These are phyloP conservation scores for Pichia rugopelliculosa DNA, from an alignment of 805 yeast genomes.

Conservation along the genomic window DNA sequence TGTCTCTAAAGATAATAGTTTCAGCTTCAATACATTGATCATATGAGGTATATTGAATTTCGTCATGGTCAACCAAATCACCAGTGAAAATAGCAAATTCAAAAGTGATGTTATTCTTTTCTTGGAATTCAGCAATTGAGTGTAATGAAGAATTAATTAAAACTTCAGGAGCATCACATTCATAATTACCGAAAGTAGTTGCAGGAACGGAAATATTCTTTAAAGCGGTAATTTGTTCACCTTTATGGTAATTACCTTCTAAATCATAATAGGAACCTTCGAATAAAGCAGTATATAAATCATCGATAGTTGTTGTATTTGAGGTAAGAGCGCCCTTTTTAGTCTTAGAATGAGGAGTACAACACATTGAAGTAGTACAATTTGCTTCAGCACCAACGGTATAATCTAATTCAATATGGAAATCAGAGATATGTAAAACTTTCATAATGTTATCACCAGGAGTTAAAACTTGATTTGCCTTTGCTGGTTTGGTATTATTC, in stretches of 20 bases:
- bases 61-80: slow-evolving; percentile 66
- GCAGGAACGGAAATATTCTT: slow-evolving; percentile 43
- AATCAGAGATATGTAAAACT: slow-evolving; percentile 60
- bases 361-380: slow-evolving; percentile 51
- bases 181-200: slow-evolving; percentile 51
- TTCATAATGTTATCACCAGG: slow-evolving; percentile 37
- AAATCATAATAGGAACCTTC: slow-evolving; percentile 20
- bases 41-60: slow-evolving; percentile 37
- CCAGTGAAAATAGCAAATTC: slow-evolving; percentile 68
- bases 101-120: slow-evolving; percentile 30
- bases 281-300: slow-evolving; percentile 7
- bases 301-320: slow-evolving; percentile 4
- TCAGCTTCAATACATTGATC: slow-evolving; percentile 50
- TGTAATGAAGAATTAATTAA: slow-evolving; percentile 52
- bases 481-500: slow-evolving; percentile 35
- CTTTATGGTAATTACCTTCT: slow-evolving; percentile 25
- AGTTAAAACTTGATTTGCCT: slow-evolving; percentile 37
- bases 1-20: slow-evolving; percentile 39
- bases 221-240: slow-evolving; percentile 22
- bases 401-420: slow-evolving; percentile 54
- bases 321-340: slow-evolving; percentile 1
- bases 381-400: slow-evolving; percentile 51
- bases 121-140: slow-evolving; percentile 32
- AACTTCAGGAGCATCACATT: slow-evolving; percentile 60
- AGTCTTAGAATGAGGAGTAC: slow-evolving; percentile 40